These are phyloP conservation scores for Cyclocybe aegerita DNA, from an alignment of 768 basidiomycete species.

Conservation along the genomic window DNA sequence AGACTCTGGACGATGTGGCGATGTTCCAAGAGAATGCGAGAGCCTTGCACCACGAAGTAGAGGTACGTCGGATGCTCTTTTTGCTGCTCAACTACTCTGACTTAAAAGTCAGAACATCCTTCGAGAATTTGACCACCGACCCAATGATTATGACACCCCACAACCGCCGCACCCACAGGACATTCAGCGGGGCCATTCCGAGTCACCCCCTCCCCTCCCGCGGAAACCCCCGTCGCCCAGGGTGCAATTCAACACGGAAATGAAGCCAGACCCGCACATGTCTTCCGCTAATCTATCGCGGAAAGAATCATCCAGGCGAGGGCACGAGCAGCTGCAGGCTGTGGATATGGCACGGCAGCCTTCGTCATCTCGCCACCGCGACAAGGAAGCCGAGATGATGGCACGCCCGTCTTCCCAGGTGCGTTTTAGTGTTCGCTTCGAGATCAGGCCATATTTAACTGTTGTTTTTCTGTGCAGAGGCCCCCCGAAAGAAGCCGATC, in stretches of 20 bases:
- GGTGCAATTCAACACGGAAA: conserved; percentile 24
- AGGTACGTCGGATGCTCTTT: conserved; percentile 9
- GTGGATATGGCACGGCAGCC: conserved; percentile 15
- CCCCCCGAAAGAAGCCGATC: conserved; percentile 14
- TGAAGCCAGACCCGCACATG: conserved; percentile 13
- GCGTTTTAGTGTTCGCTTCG: background rate
- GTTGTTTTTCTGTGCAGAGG: conserved; percentile 1
- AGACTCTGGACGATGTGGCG: conserved; percentile 16
- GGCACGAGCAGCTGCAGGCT: conserved; percentile 11
- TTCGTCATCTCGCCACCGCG: conserved; percentile 13
- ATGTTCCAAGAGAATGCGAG: conserved; percentile 21
- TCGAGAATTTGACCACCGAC: conserved; percentile 19
- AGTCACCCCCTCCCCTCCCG: conserved; percentile 23
- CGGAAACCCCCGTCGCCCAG: conserved; percentile 24
- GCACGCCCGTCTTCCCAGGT: conserved; percentile 19
- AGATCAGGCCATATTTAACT: background rate
- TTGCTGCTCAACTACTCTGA: background rate
- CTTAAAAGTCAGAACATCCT: conserved; percentile 17
- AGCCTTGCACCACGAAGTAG: conserved; percentile 22
- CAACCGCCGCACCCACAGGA: conserved; percentile 12
- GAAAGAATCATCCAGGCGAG: conserved; percentile 15
- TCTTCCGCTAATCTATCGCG: conserved; percentile 16
- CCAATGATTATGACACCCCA: conserved; percentile 5
- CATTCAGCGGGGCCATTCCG: conserved; percentile 14
- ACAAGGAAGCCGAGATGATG: conserved; percentile 12